These are phyloP conservation scores for Aureobasidium sp. DNA, from an alignment of 2,329 filamentous ascomycete species.

Conservation along the genomic window DNA sequence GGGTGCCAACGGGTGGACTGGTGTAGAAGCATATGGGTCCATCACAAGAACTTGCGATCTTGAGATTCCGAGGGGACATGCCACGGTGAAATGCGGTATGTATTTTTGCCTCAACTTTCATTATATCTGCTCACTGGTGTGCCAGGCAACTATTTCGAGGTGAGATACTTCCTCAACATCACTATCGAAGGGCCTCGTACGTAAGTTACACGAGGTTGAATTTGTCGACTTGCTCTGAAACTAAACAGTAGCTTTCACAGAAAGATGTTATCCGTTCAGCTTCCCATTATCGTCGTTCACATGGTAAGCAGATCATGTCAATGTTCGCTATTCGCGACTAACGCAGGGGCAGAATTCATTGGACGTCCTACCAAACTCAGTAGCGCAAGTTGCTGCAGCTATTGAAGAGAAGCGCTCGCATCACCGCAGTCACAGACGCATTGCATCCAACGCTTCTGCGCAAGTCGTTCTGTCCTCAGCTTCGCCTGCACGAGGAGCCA, in stretches of 20 bases:
- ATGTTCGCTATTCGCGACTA: constrained; percentile 21
- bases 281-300: constrained; percentile 51
- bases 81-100: constrained; percentile 44
- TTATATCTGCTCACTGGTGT: constrained; percentile 16
- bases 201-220: constrained; percentile 23
- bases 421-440: constrained; percentile 11
- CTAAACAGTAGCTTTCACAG: constrained; percentile 21
- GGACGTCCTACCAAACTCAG: constrained; percentile 49
- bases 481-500: not conserved
- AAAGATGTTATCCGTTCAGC: constrained; percentile 46
- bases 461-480: not conserved
- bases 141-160: constrained; percentile 48
- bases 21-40: constrained; percentile 40
- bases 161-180: constrained; percentile 49
- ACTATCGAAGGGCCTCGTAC: constrained; percentile 39
- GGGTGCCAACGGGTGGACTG: constrained; percentile 40
- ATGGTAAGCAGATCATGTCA: constrained; percentile 33
- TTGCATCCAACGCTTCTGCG: not conserved
- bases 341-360: constrained; percentile 39
- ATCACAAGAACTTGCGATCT: constrained; percentile 45
- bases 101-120: constrained; percentile 14
- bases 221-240: constrained; percentile 20
- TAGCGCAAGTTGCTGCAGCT: constrained; percentile 49
- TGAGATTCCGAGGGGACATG: constrained; percentile 45
- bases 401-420: constrained; percentile 43